phyloP scores from a whole-genome alignment of 352 stramenopile genomes.

The Globisporangium yorkense region DNA sequence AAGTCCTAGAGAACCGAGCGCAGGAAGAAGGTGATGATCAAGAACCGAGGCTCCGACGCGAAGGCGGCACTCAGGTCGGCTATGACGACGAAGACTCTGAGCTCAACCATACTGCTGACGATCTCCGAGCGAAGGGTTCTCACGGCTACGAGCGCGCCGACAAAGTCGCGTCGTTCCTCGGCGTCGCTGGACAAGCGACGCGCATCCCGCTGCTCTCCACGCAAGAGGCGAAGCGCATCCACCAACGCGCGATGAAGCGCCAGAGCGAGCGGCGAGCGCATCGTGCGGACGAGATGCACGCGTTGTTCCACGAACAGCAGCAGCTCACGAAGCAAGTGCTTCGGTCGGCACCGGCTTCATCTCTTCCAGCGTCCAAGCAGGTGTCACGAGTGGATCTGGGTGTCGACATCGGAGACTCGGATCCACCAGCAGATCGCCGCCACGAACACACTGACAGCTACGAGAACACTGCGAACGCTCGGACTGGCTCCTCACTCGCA shows the following conservation, averaged over 20 bases:
- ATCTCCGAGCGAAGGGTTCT: constrained; percentile 10
- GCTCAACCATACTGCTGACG: not conserved
- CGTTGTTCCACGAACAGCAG: constrained; percentile 24
- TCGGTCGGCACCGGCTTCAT: not conserved
- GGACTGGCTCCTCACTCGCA: not conserved
- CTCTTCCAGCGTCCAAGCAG: not conserved
- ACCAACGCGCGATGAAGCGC: constrained; percentile 16
- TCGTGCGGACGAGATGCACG: constrained; percentile 20
- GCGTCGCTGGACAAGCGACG: constrained; percentile 19
- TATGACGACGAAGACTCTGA: constrained; percentile 2
- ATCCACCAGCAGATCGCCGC: not conserved
- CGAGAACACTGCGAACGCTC: not conserved
- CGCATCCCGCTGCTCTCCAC: constrained; percentile 20
- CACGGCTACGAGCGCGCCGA: constrained; percentile 20
- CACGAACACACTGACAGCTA: not conserved
- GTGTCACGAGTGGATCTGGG: constrained; percentile 7
- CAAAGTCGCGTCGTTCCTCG: constrained; percentile 10
- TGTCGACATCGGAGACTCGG: not conserved
- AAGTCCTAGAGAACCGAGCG: constrained; percentile 1
- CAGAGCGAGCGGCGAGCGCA: constrained; percentile 9
- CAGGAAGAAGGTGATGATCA: not conserved
- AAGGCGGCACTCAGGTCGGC: not conserved
- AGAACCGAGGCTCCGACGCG: not conserved
- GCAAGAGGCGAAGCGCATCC: constrained; percentile 8
- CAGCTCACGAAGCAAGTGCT: constrained; percentile 19